Conservation (phyloP, 2,329 filamentous ascomycete genomes). For the Penicillium expansum region DNA sequence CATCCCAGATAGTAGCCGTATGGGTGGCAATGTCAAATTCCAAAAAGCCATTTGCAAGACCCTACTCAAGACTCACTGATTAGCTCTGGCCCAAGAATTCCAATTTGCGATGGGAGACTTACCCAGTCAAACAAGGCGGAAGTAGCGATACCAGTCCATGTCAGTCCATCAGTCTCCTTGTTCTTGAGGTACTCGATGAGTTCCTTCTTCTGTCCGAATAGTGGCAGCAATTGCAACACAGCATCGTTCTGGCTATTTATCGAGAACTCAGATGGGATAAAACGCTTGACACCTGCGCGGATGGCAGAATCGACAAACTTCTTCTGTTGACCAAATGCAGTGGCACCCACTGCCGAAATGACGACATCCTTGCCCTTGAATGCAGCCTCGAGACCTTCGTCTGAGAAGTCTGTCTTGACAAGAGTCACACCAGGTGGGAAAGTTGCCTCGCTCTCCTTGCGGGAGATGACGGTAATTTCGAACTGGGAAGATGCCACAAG, state of each 20-base stretch:
- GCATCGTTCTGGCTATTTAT: slow-evolving; percentile 26
- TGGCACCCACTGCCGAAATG: slow-evolving; percentile 28
- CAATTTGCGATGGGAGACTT: slow-evolving; percentile 2
- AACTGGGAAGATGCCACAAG: slow-evolving; percentile 18
- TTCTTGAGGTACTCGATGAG: slow-evolving; percentile 53
- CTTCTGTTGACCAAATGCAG: slow-evolving; percentile 28
- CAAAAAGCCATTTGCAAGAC: slow-evolving; percentile 50
- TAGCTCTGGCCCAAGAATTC: neutral
- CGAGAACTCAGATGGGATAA: slow-evolving; percentile 37
- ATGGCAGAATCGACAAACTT: slow-evolving; percentile 34
- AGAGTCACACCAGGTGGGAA: slow-evolving; percentile 22
- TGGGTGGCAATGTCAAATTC: slow-evolving; percentile 52
- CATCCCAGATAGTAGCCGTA: slow-evolving; percentile 56
- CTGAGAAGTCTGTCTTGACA: slow-evolving; percentile 27
- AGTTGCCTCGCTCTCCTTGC: slow-evolving; percentile 18
- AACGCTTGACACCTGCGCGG: slow-evolving; percentile 32
- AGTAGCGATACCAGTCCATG: slow-evolving; percentile 59
- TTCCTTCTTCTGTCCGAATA: slow-evolving; percentile 28
- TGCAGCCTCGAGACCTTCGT: slow-evolving; percentile 19
- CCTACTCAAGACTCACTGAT: slow-evolving; percentile 24
- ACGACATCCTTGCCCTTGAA: slow-evolving; percentile 33
- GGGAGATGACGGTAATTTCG: slow-evolving; percentile 27
- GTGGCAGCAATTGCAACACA: slow-evolving; percentile 24
- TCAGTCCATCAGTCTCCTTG: slow-evolving; percentile 49
- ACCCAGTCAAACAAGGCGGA: slow-evolving; percentile 62